These are phyloP conservation scores for Magnolia officinalis DNA, from an alignment of 164 flowering plant species.

Conservation along the genomic window DNA sequence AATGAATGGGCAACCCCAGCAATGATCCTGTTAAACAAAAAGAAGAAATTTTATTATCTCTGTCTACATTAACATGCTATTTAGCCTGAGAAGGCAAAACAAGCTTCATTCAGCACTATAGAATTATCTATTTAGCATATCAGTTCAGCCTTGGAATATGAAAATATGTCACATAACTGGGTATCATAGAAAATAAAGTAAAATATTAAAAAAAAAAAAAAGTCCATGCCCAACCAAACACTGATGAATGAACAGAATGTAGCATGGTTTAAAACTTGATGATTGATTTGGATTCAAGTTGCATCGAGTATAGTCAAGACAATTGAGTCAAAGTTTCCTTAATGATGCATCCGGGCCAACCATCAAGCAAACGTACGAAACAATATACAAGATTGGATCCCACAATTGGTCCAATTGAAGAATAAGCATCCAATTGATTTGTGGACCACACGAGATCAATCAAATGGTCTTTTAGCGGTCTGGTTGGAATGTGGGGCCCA, in stretches of 20 bases:
- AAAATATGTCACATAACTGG: background rate
- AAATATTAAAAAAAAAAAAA: too few species aligned
- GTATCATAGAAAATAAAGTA: background rate
- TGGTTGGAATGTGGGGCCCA: background rate
- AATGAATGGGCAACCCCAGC: slow-evolving; percentile 94
- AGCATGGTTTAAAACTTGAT: too few species aligned
- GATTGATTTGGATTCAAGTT: too few species aligned
- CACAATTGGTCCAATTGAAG: too few species aligned
- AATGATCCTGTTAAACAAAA: slow-evolving; percentile 44
- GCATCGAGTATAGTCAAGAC: too few species aligned
- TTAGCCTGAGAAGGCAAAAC: background rate
- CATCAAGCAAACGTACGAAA: too few species aligned
- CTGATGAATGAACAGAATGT: too few species aligned
- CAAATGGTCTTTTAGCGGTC: background rate
- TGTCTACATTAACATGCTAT: slow-evolving; percentile 1
- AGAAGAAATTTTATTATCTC: slow-evolving; percentile 7
- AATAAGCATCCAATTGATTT: too few species aligned
- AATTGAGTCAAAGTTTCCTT: too few species aligned
- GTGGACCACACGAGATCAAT: background rate
- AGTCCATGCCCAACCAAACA: too few species aligned
- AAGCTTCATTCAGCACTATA: background rate
- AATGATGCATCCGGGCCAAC: too few species aligned
- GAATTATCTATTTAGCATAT: background rate
- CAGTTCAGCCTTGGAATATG: background rate
- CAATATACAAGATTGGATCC: too few species aligned